Base-by-base conservation (phyloP, 2,329 filamentous ascomycete genomes). In the Seiridium cupressi region DNA sequence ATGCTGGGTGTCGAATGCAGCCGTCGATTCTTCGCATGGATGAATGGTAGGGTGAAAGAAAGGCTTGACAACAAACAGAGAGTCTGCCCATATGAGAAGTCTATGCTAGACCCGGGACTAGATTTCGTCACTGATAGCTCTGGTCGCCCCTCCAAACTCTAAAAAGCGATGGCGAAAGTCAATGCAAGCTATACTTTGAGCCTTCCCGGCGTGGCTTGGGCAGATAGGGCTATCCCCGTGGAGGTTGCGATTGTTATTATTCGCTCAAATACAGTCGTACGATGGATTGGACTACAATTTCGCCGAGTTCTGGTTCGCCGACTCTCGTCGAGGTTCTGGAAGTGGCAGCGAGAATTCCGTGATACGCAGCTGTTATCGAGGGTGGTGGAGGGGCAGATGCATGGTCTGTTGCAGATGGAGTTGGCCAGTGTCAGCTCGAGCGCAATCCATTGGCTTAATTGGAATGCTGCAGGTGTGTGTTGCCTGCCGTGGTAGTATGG, bases 401-500 rank as follows among this genome's bases (percentile, higher is more conserved):
- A 58, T 63, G 40, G 36, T 58, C 10, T 48, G 57, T 10, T 58
- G 54, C 48, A 36, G 31, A 44, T 54, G 56, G 18, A 40, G 60
- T 58, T n/a, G 51, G 48, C 31, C 40, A 48, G 48, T 60, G 56
- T 44, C 40, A 38, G 46, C 10, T 18, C 18, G 18, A 26, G 2
- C 18, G 18, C 18, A 26, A 26, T 49, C 58, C 51, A 65, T 63
- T 63, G 58, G 60, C n/a, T 64, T 56, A 61, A 67, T 63, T 63
- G 65, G 64, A 64, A 63, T 65, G 63, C 46, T 56, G 51, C 35
- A 55, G 18, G 47, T 49, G 10, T 49, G 13, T 49, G 47, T 2
- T 13, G 47, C 38, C 38, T 7, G 38, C 13, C 47, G 47, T 36
- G 31, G 34, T 18, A 31, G 31, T 32, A 55, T 8, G 10, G 26